These are phyloP conservation scores for Macadamia integrifolia DNA, from an alignment of 164 flowering plant genomes.

Conservation along the genomic window DNA sequence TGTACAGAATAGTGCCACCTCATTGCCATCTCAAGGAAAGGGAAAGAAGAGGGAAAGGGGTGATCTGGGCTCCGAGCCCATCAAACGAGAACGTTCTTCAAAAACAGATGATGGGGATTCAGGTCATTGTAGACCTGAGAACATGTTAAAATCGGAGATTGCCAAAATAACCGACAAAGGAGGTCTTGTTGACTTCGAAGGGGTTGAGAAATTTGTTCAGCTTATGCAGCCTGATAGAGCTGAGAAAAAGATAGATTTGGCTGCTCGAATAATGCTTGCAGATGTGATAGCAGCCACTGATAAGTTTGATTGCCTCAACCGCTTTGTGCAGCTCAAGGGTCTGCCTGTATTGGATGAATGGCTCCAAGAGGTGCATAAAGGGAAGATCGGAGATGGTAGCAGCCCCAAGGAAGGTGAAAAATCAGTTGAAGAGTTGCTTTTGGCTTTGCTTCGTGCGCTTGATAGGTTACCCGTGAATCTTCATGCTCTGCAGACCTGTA, in stretches of 20 bases:
- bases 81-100: slow-evolving; percentile 55
- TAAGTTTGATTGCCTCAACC: slow-evolving; percentile 61
- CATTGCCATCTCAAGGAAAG: slow-evolving; percentile 61
- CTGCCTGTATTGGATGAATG: slow-evolving; percentile 80
- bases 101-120: slow-evolving; percentile 67
- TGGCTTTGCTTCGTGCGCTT: slow-evolving; percentile 82
- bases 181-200: slow-evolving; percentile 63
- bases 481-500: slow-evolving; percentile 69
- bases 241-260: slow-evolving; percentile 65
- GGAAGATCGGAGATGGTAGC: slow-evolving; percentile 60
- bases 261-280: slow-evolving; percentile 56
- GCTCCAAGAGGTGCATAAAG: slow-evolving; percentile 90
- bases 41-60: slow-evolving; percentile 77
- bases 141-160: slow-evolving; percentile 56
- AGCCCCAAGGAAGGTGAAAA: slow-evolving; percentile 62
- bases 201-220: slow-evolving; percentile 72
- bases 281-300: slow-evolving; percentile 76
- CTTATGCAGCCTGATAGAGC: slow-evolving; percentile 59
- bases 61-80: slow-evolving; percentile 59
- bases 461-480: slow-evolving; percentile 90
- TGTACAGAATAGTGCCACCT: slow-evolving; percentile 47
- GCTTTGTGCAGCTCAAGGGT: slow-evolving; percentile 81
- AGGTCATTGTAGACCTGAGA: slow-evolving; percentile 42
- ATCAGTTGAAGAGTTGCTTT: slow-evolving; percentile 73
- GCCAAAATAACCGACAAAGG: slow-evolving; percentile 72